phyloP scores from a whole-genome alignment of 306 rosid species.

The apple (Malus domestica) region DNA sequence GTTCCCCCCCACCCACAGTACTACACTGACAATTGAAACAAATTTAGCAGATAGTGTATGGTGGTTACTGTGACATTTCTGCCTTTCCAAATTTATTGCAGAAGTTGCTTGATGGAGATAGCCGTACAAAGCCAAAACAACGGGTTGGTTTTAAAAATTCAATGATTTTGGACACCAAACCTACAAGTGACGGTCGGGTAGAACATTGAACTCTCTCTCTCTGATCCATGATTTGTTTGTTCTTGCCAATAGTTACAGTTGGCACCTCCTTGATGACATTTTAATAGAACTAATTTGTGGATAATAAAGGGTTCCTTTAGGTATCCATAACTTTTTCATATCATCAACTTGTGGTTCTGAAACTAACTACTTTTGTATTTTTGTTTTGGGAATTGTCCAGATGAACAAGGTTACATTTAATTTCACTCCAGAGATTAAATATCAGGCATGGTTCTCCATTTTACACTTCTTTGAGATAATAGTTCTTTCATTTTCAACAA shows the following conservation, averaged over 20 bases:
- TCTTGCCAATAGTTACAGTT: not conserved
- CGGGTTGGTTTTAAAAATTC: conserved; percentile 83
- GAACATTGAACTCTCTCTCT: conserved; percentile 12
- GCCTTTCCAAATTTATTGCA: conserved; percentile 19
- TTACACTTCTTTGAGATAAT: conserved; percentile 1
- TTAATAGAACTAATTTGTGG: not conserved
- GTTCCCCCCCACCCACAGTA: not conserved
- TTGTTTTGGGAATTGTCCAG: conserved; percentile 35
- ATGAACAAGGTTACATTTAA: conserved; percentile 88
- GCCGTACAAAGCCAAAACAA: conserved; percentile 62
- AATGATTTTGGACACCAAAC: conserved; percentile 79
- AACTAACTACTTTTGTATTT: conserved; percentile 8
- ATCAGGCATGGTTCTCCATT: conserved; percentile 57
- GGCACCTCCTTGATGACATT: not conserved
- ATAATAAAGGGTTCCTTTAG: not conserved
- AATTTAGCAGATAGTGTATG: conserved; percentile 2
- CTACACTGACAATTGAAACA: conserved; percentile 1
- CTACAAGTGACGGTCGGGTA: conserved; percentile 97
- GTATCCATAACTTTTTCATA: not conserved
- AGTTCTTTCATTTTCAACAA: not conserved
- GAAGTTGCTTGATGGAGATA: conserved; percentile 78
- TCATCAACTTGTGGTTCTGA: conserved; percentile 12
- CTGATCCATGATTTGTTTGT: not conserved
- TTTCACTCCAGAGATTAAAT: conserved; percentile 88
- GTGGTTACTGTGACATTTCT: conserved; percentile 9